These are phyloP conservation scores for Aspergillus wentii DNA, from an alignment of 495 filamentous ascomycete species.

Conservation along the genomic window DNA sequence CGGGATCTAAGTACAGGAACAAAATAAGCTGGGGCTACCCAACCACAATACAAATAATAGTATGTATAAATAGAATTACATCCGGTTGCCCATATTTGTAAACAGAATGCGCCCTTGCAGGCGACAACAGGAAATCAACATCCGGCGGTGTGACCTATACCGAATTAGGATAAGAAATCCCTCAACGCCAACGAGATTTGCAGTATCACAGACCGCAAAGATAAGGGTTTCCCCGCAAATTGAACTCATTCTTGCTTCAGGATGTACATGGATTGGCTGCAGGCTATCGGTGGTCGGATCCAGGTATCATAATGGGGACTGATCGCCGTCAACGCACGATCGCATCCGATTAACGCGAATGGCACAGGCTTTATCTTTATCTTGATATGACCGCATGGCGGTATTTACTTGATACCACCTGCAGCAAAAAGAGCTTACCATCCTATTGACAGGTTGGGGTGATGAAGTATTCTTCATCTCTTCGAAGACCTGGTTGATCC, in stretches of 20 bases:
- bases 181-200: background rate
- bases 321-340: constrained; percentile 1
- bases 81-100: background rate
- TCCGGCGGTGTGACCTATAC: background rate
- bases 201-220: background rate
- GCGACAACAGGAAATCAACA: too few species aligned
- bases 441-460: background rate
- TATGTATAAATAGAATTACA: background rate
- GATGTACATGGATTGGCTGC: background rate
- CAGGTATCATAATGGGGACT: background rate
- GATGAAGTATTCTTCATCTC: background rate
- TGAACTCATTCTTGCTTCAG: background rate
- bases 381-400: background rate
- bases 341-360: constrained; percentile 32
- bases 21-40: too few species aligned
- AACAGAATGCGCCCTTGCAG: too few species aligned
- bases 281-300: too few species aligned
- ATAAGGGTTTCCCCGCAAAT: constrained; percentile 1
- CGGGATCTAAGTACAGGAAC: too few species aligned
- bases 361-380: constrained; percentile 10
- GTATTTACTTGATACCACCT: background rate
- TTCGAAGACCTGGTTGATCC: background rate
- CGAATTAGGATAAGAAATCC: constrained; percentile 5
- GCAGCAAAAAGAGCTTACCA: background rate
- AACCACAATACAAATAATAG: background rate